phyloP scores from a whole-genome alignment of 495 filamentous ascomycete species.

The Penicillium pancosmium region DNA sequence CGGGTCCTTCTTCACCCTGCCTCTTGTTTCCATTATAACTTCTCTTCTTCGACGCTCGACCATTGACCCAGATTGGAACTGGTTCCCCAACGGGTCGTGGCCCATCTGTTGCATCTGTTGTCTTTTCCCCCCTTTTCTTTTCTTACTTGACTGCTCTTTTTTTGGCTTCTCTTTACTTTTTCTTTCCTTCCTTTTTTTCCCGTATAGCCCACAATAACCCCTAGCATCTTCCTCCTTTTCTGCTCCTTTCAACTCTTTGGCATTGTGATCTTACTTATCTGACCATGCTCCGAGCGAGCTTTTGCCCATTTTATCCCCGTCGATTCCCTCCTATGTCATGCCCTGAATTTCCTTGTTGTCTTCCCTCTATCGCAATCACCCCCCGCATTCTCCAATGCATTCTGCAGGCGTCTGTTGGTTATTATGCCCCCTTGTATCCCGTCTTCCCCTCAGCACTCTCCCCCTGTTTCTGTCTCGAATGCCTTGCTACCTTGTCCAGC shows the following conservation, averaged over 20 bases:
- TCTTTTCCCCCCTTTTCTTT: conserved; percentile 15
- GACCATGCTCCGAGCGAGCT: conserved; percentile 42
- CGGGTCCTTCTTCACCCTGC: conserved; percentile 14
- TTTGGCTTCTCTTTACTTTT: conserved; percentile 18
- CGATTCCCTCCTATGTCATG: conserved; percentile 30
- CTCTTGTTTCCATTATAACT: conserved; percentile 16
- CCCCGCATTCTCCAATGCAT: conserved; percentile 44
- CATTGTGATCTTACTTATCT: conserved; percentile 29
- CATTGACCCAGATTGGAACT: conserved; percentile 25
- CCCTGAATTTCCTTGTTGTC: conserved; percentile 28
- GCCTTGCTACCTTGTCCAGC: conserved; percentile 19
- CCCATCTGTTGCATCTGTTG: conserved; percentile 27
- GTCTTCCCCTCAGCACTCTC: conserved; percentile 13
- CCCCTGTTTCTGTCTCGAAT: conserved; percentile 10
- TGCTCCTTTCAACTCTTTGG: conserved; percentile 10
- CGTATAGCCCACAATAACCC: conserved; percentile 10
- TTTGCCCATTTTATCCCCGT: conserved; percentile 23
- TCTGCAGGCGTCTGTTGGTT: conserved; percentile 50
- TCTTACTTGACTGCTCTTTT: conserved; percentile 22
- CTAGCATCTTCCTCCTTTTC: conserved; percentile 8
- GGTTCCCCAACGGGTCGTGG: conserved; percentile 23
- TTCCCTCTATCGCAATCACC: conserved; percentile 33
- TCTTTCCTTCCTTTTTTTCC: conserved; percentile 15
- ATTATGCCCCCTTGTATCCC: conserved; percentile 37
- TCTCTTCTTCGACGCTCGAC: conserved; percentile 17